A percentile compares a stretch with the other conserved stretches of the same genome.
Conservation (phyloP, 129 eudicot species). For the Tanacetum coccineum region DNA sequence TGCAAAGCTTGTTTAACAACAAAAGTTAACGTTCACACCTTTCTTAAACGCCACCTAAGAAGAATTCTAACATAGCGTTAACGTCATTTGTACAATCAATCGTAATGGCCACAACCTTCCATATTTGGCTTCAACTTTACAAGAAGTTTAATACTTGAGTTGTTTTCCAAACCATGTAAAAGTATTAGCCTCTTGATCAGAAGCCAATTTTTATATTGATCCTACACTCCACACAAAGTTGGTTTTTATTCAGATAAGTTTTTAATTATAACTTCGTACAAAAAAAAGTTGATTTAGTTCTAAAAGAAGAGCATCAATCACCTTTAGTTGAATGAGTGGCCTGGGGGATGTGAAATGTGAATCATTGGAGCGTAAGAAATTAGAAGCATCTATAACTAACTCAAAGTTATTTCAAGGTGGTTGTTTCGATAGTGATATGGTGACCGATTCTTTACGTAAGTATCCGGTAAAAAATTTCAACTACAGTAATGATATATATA, state of each 20-base stretch:
- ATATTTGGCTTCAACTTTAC: too few relatives aligned
- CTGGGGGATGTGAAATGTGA: constrained; percentile 27
- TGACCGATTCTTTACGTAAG: constrained; percentile 39
- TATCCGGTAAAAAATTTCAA: constrained; percentile 6
- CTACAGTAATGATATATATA: too few relatives aligned
- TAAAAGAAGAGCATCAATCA: constrained; percentile 25
- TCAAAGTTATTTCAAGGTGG: constrained; percentile 17
- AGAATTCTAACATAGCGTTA: too few relatives aligned
- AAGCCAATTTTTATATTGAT: neutral
- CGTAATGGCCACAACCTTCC: too few relatives aligned
- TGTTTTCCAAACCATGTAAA: too few relatives aligned
- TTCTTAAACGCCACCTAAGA: too few relatives aligned
- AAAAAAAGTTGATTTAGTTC: constrained; percentile 25
- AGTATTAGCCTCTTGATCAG: too few relatives aligned
- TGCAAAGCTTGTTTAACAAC: neutral
- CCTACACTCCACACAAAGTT: constrained; percentile 11
- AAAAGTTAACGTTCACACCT: too few relatives aligned
- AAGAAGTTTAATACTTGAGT: too few relatives aligned
- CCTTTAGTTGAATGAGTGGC: constrained; percentile 28
- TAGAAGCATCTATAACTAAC: constrained; percentile 28
- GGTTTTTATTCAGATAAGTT: constrained; percentile 5
- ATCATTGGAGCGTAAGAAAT: constrained; percentile 32
- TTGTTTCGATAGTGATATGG: constrained; percentile 31
- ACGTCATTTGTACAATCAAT: too few relatives aligned
- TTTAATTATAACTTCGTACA: neutral